Evolutionary conservation across 169 alveolate genomes (phyloP), one percentile per base, ranked within the genome.

Genomic region (Plasmodium knowlesi): DNA sequence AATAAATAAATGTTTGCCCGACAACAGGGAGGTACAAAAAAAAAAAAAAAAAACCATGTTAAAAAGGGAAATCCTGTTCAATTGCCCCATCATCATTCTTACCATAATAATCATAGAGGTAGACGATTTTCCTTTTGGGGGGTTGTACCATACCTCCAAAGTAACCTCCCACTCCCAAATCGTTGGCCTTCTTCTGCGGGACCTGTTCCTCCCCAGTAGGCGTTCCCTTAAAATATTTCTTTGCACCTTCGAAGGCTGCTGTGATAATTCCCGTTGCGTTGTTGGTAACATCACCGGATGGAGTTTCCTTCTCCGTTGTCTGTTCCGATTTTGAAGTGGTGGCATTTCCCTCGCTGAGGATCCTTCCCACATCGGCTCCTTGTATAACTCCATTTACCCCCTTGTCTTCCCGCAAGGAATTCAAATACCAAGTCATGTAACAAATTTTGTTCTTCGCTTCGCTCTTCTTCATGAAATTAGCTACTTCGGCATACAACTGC

Each of bases 71-170:
- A 6, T 79, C 28, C 28, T 10, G 39, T 43, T 79, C 43, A 2
- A 22, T 37, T 79, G n/a, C 4, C 25, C n/a, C 25, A 28, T n/a
- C 54, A 72, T 8, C 54, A 5, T 5, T 25, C 70, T 41, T 12
- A 88, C 94, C 94, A 12, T 80, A 78, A 78, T 76, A 67, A 88
- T 88, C 94, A 46, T 88, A 88, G 14, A 88, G 78, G 46, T 78
- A 88, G 34, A 88, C 34, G 43, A 88, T 88, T 70, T 78, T 88
- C 54, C 71, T 76, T 19, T 50, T 50, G 73, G 86, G 46, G n/a
- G 67, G n/a, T 72, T 41, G 22, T 0, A 22, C 39, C 28, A 10
- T 70, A 19, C 28, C 16, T 16, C 46, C 61, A 9, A 70, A 67
- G 73, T 70, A 1, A 25, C 30, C 30, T 10, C 46, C 50, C 2